Percentiles rank a stretch among this genome's conserved stretches.
Evolutionary conservation across 129 eudicot genomes (phyloP).

Genomic region (Erigeron canadensis): DNA sequence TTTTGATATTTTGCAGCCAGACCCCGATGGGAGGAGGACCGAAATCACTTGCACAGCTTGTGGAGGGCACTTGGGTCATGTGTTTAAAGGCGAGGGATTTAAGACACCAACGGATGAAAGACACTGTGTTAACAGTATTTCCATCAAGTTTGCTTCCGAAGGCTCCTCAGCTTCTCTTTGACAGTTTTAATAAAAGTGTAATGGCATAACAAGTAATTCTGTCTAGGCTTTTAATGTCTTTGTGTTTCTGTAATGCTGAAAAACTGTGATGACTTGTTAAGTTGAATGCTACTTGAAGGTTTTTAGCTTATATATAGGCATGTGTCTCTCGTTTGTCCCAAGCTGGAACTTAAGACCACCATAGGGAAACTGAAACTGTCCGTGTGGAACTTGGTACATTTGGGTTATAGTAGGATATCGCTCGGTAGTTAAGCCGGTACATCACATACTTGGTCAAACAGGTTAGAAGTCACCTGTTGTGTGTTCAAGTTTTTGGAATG

Average conservation of each 20-base stretch:
- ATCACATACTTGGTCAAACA: background rate
- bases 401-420: background rate
- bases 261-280: constrained; percentile 9
- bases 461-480: too few species aligned
- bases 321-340: background rate
- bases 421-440: too few species aligned
- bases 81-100: constrained; percentile 84
- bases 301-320: background rate
- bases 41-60: constrained; percentile 98
- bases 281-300: background rate
- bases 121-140: constrained; percentile 90
- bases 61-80: constrained; percentile 96
- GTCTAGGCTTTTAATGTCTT: constrained; percentile 18
- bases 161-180: constrained; percentile 33
- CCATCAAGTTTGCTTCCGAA: constrained; percentile 66
- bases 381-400: background rate
- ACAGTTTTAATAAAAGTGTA: background rate
- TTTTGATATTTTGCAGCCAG: constrained; percentile 55
- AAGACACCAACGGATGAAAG: constrained; percentile 81
- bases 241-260: constrained; percentile 19
- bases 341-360: background rate
- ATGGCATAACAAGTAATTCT: background rate
- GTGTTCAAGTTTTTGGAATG: too few species aligned
- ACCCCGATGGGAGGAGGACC: constrained; percentile 93
- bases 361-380: background rate